Base-by-base conservation (phyloP, 2,329 filamentous ascomycete genomes). In the Sporothrix variecibatus region DNA sequence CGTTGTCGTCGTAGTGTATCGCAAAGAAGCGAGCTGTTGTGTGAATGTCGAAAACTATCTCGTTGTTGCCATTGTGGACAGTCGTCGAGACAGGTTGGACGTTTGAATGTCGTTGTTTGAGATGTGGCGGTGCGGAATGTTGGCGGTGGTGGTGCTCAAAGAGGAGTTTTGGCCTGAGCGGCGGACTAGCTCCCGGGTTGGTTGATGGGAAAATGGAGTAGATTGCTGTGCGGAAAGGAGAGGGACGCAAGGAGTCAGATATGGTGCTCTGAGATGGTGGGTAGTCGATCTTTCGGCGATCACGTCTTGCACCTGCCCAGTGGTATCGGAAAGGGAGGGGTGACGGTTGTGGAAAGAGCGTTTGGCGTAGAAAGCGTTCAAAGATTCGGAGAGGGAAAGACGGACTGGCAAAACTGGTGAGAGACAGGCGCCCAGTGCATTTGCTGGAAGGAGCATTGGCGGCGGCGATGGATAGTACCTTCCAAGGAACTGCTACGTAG, bases 111-210 rank as follows among this genome's bases (percentile, higher is more conserved):
- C 26, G 43, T 51, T 31, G 65, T n/a, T n/a, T 26, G 64, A 67
- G 46, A 23, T 70, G 67, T 70, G 67, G 67, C 46, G 67, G 67
- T 70, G 67, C 67, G 49, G 5, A 31, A 51, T 31, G 65, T 51
- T 68, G 43, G 40, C 43, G 43, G 40, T n/a, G 26, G 40, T 68
- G 65, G 40, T 70, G 67, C 31, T 53, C 20, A 20, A 70, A 15
- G 46, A 53, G 46, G 31, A 69, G 65, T 34, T 68, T 49, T 31
- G 64, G 64, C 26, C 43, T 68, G 40, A 34, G 40, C 26, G 65
- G 40, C 65, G 26, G 64, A 46, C 43, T 31, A 68, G 65, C 28
- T 34, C 65, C 65, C 43, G 46, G 46, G 9, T 53, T 51, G 28
- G 67, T 23, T 12, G 68, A 49, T 8, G 68, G 51, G 26, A 58